A percentile compares a stretch with the other conserved stretches of the same genome.
These are phyloP conservation scores for Acacia pycnantha DNA, from an alignment of 331 rosid species.

Conservation along the genomic window DNA sequence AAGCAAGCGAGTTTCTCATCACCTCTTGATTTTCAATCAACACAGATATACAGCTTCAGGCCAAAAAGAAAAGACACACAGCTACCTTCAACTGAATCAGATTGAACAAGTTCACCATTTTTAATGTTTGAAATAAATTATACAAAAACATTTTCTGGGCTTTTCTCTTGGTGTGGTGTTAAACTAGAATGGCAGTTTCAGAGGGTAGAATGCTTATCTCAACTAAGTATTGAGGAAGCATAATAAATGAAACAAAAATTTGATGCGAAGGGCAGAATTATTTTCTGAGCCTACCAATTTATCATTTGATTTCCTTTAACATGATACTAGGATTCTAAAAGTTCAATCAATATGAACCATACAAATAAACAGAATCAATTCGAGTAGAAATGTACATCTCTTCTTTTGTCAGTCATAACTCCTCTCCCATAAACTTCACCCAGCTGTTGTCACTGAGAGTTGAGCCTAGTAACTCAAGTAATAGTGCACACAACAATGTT, in stretches of 20 bases:
- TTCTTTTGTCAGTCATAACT: neutral
- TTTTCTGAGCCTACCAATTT: conserved; percentile 12
- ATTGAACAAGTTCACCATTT: neutral
- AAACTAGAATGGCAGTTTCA: neutral
- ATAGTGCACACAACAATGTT: neutral
- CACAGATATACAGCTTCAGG: neutral
- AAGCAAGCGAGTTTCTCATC: conserved; percentile 1
- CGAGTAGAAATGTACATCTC: neutral
- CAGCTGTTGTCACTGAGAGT: neutral
- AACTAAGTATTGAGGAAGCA: neutral
- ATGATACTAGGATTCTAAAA: neutral
- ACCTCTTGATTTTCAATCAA: neutral
- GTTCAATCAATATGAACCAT: neutral
- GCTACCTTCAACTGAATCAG: neutral
- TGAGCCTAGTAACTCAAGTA: neutral
- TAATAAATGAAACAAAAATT: neutral
- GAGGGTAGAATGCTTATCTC: neutral
- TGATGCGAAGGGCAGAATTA: neutral
- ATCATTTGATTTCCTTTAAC: neutral
- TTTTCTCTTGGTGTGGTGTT: neutral
- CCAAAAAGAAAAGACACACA: neutral
- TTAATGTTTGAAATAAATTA: neutral
- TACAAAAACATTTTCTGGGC: neutral
- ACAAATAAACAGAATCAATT: conserved; percentile 1
- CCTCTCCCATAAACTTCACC: neutral